Evolutionary conservation across 805 yeast genomes (phyloP).

Genomic region (Priceomyces carsonii): DNA sequence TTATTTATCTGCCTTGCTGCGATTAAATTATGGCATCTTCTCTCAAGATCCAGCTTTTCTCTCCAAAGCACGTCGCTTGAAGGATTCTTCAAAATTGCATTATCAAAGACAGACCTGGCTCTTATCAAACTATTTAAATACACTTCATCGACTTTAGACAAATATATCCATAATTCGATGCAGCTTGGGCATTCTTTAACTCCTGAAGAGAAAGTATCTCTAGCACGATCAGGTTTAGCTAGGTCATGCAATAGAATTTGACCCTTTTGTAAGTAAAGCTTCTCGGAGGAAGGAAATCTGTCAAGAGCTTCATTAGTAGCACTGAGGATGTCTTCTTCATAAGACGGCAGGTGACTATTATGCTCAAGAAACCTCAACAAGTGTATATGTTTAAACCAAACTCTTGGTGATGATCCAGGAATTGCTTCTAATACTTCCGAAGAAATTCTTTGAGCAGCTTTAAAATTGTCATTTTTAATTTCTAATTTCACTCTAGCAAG

Average conservation of each 20-base stretch:
- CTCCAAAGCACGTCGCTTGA: slow-evolving; percentile 55
- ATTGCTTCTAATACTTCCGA: slow-evolving; percentile 18
- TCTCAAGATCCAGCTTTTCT: slow-evolving; percentile 61
- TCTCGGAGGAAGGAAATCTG: slow-evolving; percentile 48
- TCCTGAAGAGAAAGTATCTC: slow-evolving; percentile 50
- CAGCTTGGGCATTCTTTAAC: slow-evolving; percentile 47
- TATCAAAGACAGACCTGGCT: slow-evolving; percentile 74
- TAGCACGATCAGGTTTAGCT: slow-evolving; percentile 38
- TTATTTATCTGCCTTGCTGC: slow-evolving; percentile 58
- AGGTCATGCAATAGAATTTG: slow-evolving; percentile 46
- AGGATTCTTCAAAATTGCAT: slow-evolving; percentile 57
- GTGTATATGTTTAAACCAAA: slow-evolving; percentile 59
- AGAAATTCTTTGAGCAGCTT: slow-evolving; percentile 35
- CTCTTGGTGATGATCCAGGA: slow-evolving; percentile 37
- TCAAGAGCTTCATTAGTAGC: slow-evolving; percentile 48
- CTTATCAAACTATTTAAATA: slow-evolving; percentile 43
- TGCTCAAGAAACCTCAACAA: slow-evolving; percentile 16
- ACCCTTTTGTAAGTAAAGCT: slow-evolving; percentile 63
- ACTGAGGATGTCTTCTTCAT: slow-evolving; percentile 7
- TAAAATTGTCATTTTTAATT: slow-evolving; percentile 39
- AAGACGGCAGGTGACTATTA: slow-evolving; percentile 2
- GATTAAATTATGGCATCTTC: slow-evolving; percentile 42
- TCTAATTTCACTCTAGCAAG: slow-evolving; percentile 73
- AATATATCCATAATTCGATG: slow-evolving; percentile 53
- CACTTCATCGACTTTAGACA: slow-evolving; percentile 49